phyloP scores from a whole-genome alignment of 768 basidiomycete species.

The Lactifluus piperatus region DNA sequence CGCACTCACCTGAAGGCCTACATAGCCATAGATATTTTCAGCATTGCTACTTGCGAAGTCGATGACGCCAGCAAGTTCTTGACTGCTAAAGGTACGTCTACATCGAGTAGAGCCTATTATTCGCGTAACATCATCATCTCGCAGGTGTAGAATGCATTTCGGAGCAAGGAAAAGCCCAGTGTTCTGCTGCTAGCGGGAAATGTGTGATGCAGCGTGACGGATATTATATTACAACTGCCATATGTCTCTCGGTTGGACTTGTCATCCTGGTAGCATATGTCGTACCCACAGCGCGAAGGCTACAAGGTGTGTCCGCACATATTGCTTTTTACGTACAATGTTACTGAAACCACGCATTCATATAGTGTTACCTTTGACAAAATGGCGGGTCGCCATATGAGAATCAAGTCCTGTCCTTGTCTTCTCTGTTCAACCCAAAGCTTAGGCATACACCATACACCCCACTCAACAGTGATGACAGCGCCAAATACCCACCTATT shows the following conservation, averaged over 20 bases:
- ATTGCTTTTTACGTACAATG: neutral
- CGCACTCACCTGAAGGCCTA: constrained; percentile 11
- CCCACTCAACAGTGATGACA: too few species aligned
- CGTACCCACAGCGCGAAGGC: constrained; percentile 70
- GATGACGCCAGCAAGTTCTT: constrained; percentile 45
- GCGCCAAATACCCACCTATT: neutral
- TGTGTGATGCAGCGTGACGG: constrained; percentile 87
- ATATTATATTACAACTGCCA: constrained; percentile 74
- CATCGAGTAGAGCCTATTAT: neutral
- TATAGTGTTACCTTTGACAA: constrained; percentile 56
- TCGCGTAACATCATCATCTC: neutral
- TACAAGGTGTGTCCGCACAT: constrained; percentile 61
- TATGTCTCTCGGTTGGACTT: constrained; percentile 75
- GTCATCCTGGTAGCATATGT: constrained; percentile 67
- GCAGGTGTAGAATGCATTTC: constrained; percentile 87
- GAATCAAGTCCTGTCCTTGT: neutral
- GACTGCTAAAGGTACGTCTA: constrained; percentile 43
- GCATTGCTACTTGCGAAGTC: constrained; percentile 73
- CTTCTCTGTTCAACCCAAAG: too few species aligned
- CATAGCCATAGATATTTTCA: constrained; percentile 80
- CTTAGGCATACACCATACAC: too few species aligned
- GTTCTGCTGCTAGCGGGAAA: constrained; percentile 61
- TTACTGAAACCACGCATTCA: neutral
- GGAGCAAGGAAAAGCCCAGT: constrained; percentile 77
- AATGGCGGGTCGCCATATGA: constrained; percentile 57